Evolutionary conservation across 2,329 filamentous ascomycete genomes (phyloP), one percentile per base, ranked within the genome.

Genomic region (Hirsutella rhossiliensis): DNA sequence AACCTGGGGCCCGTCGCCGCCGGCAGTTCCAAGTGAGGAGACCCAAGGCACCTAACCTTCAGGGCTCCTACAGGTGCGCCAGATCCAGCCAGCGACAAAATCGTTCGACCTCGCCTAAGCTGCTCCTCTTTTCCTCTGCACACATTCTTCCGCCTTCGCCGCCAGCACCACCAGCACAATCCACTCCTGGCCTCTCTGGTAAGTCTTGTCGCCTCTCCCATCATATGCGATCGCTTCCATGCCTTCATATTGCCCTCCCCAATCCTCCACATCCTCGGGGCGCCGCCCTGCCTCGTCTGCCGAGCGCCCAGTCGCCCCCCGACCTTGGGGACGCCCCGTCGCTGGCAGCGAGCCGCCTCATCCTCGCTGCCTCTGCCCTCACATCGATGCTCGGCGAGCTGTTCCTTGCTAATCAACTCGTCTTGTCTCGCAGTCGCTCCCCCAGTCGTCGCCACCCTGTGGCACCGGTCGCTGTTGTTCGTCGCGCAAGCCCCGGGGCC

Each of bases 71-170:
- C 42, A 39, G 36, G 43, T 34, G 43, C 40, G 40, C 34, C 34
- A n/a, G 40, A 29, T 19, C 40, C 49, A 38, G 49, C 53, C 55
- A 56, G 54, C 57, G 60, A 62, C 63, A 64, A 65, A 65, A 63
- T 64, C 61, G 55, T 59, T 59, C 56, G 56, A 61, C 62, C 56
- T 64, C 56, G 51, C 54, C 56, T 55, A 54, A 56, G 56, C 60
- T 48, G 48, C 53, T 66, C 63, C 63, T 66, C 63, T 66, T 66
- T 66, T 66, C 63, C 61, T 17, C 61, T 63, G 56, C 62, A 64
- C 63, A 63, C 60, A 58, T 56, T 59, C 61, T 58, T 54, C 55
- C 59, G 55, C 54, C 54, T 57, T 56, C 48, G 52, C 55, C 54
- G 50, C 57, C 60, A 54, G 55, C 57, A 59, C 55, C 57, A 58